Percentiles rank a stretch among this genome's conserved stretches.
These are phyloP conservation scores for Diaporthe humulicola DNA, from an alignment of 2,329 filamentous ascomycete genomes.

Conservation along the genomic window DNA sequence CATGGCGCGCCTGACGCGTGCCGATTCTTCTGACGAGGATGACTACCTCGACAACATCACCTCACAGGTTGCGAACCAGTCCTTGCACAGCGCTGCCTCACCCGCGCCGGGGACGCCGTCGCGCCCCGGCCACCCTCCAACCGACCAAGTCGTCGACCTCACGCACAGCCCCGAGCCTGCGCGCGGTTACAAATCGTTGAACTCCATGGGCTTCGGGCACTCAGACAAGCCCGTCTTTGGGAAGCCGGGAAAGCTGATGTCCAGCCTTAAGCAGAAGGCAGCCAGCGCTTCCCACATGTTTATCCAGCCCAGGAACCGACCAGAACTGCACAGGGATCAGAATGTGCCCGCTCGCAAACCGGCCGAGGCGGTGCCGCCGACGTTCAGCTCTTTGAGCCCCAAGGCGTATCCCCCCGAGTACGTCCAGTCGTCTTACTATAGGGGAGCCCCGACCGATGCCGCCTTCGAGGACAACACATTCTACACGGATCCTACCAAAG, in stretches of 20 bases:
- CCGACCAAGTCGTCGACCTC: slow-evolving; percentile 49
- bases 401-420: slow-evolving; percentile 49
- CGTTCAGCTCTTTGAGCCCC: slow-evolving; percentile 61
- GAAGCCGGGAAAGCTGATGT: slow-evolving; percentile 59
- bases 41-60: slow-evolving; percentile 51
- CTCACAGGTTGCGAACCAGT: slow-evolving; percentile 48
- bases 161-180: slow-evolving; percentile 46
- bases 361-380: slow-evolving; percentile 52
- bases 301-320: slow-evolving; percentile 66
- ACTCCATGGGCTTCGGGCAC: slow-evolving; percentile 34
- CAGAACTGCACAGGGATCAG: slow-evolving; percentile 69
- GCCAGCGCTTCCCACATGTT: slow-evolving; percentile 58
- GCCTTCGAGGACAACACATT: slow-evolving; percentile 60
- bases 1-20: slow-evolving; percentile 47
- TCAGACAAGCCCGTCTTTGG: slow-evolving; percentile 51
- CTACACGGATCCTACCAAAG: slow-evolving; percentile 79
- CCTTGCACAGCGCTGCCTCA: slow-evolving; percentile 35
- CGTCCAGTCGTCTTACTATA: slow-evolving; percentile 47
- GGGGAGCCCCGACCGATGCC: slow-evolving; percentile 31
- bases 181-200: slow-evolving; percentile 27
- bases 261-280: slow-evolving; percentile 68
- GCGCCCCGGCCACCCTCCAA: slow-evolving; percentile 52
- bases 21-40: slow-evolving; percentile 53
- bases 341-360: slow-evolving; percentile 62
- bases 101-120: slow-evolving; percentile 49